Evolutionary conservation across 805 yeast species (phyloP).

Genomic region (Candida suzukii): DNA sequence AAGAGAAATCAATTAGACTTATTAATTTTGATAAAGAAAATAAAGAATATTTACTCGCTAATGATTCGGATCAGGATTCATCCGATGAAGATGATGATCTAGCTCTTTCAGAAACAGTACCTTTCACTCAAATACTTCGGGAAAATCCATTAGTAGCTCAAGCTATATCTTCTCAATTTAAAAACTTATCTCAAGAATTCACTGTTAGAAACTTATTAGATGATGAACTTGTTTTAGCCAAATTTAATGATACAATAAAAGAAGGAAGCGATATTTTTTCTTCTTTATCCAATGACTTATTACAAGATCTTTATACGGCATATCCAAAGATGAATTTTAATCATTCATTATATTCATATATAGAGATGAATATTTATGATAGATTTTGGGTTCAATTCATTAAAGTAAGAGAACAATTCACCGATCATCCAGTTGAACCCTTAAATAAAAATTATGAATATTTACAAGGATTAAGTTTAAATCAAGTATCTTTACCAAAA

Average conservation of each 20-base stretch:
- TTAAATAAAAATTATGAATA: conserved; percentile 25
- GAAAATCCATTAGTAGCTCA: conserved; percentile 31
- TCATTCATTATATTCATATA: conserved; percentile 56
- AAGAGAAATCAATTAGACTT: conserved; percentile 7
- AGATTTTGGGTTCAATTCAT: conserved; percentile 51
- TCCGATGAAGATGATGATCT: background rate
- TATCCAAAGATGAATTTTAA: conserved; percentile 38
- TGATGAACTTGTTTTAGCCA: background rate
- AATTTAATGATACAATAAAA: background rate
- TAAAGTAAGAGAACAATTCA: conserved; percentile 2
- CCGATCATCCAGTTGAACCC: conserved; percentile 7
- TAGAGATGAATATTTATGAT: conserved; percentile 63
- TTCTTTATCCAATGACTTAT: conserved; percentile 16
- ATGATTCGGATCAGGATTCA: background rate
- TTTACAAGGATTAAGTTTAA: conserved; percentile 36
- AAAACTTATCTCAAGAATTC: conserved; percentile 30
- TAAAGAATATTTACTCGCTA: background rate
- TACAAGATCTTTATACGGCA: conserved; percentile 15
- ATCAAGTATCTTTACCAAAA: conserved; percentile 42
- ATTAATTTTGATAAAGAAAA: background rate
- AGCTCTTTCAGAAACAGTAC: conserved; percentile 3
- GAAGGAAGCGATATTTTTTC: conserved; percentile 25
- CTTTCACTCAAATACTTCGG: conserved; percentile 32
- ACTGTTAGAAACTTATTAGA: conserved; percentile 4
- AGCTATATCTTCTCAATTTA: conserved; percentile 32